Conservation (phyloP, 768 basidiomycete genomes). For the Boletus sensibilis region DNA sequence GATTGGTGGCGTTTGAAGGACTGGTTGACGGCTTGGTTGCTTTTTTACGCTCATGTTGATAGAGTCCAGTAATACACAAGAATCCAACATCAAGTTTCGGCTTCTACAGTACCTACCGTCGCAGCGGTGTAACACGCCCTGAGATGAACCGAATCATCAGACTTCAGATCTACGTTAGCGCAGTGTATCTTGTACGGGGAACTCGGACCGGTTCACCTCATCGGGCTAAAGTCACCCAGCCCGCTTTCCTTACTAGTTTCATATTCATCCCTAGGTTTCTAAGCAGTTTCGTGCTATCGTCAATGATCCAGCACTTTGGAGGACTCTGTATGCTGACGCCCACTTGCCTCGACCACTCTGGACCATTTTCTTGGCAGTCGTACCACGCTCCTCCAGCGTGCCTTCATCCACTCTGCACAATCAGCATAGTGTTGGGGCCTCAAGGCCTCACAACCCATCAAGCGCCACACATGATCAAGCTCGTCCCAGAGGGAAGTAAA, state of each 20-base stretch:
- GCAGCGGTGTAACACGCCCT: no score
- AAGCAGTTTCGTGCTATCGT: background rate
- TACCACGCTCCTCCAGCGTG: background rate
- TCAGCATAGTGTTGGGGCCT: no score
- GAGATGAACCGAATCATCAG: no score
- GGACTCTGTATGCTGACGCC: background rate
- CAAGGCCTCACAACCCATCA: no score
- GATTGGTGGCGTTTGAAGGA: conserved; percentile 21
- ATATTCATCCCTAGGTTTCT: background rate
- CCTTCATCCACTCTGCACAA: background rate
- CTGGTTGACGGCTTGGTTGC: background rate
- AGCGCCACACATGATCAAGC: no score
- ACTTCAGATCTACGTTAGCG: background rate
- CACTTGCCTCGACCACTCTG: background rate
- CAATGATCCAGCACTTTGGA: background rate
- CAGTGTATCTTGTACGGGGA: no score
- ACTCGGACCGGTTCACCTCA: no score
- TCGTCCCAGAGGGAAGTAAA: no score
- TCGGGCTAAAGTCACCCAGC: no score
- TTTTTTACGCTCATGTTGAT: conserved; percentile 1
- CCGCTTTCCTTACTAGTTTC: background rate
- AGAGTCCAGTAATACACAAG: conserved; percentile 1
- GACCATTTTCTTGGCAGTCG: background rate
- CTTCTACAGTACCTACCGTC: background rate
- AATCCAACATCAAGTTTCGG: background rate